Evolutionary conservation across 2,329 filamentous ascomycete species (phyloP).

Genomic region (Alternaria brassicicola): DNA sequence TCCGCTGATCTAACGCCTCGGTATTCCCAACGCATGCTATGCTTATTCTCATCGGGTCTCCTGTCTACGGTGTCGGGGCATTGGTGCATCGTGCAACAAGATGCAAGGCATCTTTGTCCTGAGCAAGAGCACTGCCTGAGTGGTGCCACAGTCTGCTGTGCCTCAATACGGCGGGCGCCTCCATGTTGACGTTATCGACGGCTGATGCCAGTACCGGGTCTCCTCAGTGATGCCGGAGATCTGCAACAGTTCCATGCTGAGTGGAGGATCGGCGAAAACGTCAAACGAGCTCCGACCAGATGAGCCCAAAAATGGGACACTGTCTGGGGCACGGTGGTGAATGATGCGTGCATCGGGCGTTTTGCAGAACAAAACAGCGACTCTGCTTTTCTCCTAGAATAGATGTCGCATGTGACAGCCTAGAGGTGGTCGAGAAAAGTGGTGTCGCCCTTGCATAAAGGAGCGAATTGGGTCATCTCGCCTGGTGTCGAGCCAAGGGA

Average conservation of each 20-base stretch:
- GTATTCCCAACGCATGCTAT: background rate
- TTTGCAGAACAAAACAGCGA: slow-evolving; percentile 1
- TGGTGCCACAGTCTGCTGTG: slow-evolving; percentile 4
- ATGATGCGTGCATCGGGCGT: slow-evolving; percentile 18
- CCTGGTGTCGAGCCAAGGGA: background rate
- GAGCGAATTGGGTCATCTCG: background rate
- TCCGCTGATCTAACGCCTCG: slow-evolving; percentile 2
- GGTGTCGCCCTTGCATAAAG: background rate
- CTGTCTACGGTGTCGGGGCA: background rate
- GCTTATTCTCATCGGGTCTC: slow-evolving; percentile 5
- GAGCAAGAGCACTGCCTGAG: background rate
- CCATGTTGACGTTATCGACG: slow-evolving; percentile 19
- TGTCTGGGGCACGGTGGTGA: background rate
- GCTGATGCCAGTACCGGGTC: slow-evolving; percentile 26
- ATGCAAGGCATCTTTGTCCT: background rate
- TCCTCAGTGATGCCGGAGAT: slow-evolving; percentile 31
- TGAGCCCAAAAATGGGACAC: background rate
- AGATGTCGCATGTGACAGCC: slow-evolving; percentile 1
- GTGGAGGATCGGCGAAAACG: slow-evolving; percentile 23
- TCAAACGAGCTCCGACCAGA: slow-evolving; percentile 11
- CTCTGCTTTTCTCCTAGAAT: background rate
- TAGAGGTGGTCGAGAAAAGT: background rate
- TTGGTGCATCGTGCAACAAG: background rate
- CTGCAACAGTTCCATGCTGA: slow-evolving; percentile 15
- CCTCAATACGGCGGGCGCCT: slow-evolving; percentile 2